These are phyloP conservation scores for Hypoxylon lienhwacheense DNA, from an alignment of 495 filamentous ascomycete species.

Conservation along the genomic window DNA sequence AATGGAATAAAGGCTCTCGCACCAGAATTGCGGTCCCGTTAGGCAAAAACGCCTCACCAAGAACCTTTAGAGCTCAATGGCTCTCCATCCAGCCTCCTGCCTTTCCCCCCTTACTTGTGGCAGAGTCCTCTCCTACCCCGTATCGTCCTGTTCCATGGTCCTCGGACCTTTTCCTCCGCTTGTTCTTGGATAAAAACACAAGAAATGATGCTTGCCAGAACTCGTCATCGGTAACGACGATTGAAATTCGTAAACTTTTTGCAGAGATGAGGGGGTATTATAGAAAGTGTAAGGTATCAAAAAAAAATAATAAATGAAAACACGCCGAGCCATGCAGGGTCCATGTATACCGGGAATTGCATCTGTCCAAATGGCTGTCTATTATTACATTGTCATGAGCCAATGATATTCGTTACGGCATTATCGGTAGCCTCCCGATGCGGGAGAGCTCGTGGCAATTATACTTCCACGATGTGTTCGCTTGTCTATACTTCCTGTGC, in stretches of 20 bases:
- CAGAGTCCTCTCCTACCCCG: no score
- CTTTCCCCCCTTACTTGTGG: neutral
- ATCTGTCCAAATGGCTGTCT: constrained; percentile 27
- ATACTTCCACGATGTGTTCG: constrained; percentile 43
- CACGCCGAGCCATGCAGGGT: constrained; percentile 26
- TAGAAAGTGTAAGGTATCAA: constrained; percentile 3
- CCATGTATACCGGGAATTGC: constrained; percentile 17
- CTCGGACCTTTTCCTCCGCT: no score
- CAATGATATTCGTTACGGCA: constrained; percentile 31
- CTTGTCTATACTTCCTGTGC: constrained; percentile 46
- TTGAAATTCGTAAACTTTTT: constrained; percentile 25
- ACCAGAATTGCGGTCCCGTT: constrained; percentile 2
- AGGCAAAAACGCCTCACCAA: constrained; percentile 4
- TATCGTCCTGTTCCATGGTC: constrained; percentile 14
- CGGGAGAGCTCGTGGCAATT: constrained; percentile 38
- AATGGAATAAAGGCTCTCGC: constrained; percentile 7
- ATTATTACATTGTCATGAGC: constrained; percentile 39
- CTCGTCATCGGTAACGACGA: constrained; percentile 8
- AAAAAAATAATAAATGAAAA: constrained; percentile 22
- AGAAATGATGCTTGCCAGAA: constrained; percentile 6
- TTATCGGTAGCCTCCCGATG: constrained; percentile 28
- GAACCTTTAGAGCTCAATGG: constrained; percentile 2
- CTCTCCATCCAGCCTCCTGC: constrained; percentile 1
- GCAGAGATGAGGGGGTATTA: constrained; percentile 28
- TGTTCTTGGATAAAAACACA: constrained; percentile 19